Conservation (phyloP, 164 flowering plant species). For the Akebia trifoliata region DNA sequence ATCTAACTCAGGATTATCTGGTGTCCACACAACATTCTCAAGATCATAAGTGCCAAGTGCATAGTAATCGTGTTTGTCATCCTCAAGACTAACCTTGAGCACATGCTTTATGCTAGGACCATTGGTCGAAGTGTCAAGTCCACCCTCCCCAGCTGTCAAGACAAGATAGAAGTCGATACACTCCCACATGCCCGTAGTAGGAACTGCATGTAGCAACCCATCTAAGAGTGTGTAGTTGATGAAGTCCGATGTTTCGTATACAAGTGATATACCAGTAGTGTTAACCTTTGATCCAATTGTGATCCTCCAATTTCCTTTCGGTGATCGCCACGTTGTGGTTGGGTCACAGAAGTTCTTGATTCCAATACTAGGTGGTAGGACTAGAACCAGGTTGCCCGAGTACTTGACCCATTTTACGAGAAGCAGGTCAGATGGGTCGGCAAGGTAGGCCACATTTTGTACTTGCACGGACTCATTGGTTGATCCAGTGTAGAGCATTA, state of each 20-base stretch:
- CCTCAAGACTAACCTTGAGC: constrained; percentile 71
- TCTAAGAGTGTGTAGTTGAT: constrained; percentile 33
- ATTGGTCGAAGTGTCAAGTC: constrained; percentile 59
- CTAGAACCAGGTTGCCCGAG: constrained; percentile 60
- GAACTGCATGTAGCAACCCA: constrained; percentile 48
- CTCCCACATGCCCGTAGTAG: constrained; percentile 93
- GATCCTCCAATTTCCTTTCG: constrained; percentile 60
- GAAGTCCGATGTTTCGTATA: constrained; percentile 68
- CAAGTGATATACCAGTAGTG: constrained; percentile 55
- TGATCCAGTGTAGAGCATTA: constrained; percentile 83
- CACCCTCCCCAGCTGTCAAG: constrained; percentile 28
- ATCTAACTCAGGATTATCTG: constrained; percentile 57
- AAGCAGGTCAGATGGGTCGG: constrained; percentile 66
- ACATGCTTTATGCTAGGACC: constrained; percentile 70
- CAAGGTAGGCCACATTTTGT: constrained; percentile 69
- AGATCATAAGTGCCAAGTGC: constrained; percentile 63
- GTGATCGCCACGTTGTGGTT: constrained; percentile 70
- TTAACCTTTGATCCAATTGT: constrained; percentile 61
- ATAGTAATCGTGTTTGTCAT: constrained; percentile 61
- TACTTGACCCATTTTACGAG: constrained; percentile 72
- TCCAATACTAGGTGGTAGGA: constrained; percentile 63
- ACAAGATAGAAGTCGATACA: constrained; percentile 88
- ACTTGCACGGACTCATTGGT: constrained; percentile 62
- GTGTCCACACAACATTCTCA: constrained; percentile 41
- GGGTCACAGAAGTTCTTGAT: constrained; percentile 76